Base-by-base conservation (phyloP, 768 basidiomycete genomes). In the Lactarius hengduanensis region DNA sequence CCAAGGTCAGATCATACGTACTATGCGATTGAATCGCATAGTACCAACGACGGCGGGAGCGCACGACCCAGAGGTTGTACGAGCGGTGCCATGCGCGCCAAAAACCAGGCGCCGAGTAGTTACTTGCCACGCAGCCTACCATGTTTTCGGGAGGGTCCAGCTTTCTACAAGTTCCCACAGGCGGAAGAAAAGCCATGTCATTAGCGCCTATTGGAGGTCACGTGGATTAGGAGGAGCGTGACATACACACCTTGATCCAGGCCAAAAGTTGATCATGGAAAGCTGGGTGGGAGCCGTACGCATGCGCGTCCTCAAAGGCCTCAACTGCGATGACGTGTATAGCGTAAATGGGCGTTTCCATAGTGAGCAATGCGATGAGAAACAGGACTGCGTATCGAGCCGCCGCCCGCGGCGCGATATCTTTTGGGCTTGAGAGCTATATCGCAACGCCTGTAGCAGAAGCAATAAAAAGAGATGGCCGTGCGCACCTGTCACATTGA, bases 281-380 rank as follows among this genome's bases (percentile, higher is more conserved):
- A 98, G 82, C 74, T 98, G 83, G 9, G 88, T 84, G 0, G 94
- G 89, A 0, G 86, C 84, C 71, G 88, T 84, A 98, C 2, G 91
- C 91, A 55, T 84, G 85, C 0, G 83, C 80, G 69, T 96, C 93
- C 76, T 98, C n/a, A n/a, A n/a, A n/a, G n/a, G n/a, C n/a, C n/a
- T n/a, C 98, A 79, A 98, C 96, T 2, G 96, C 96, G 22, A 96
- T 93, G 34, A 97, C 90, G 72, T 97, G 94, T 90, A 98, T 97
- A 75, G 84, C 93, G 74, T 99, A 96, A 43, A 96, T 81, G 45
- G 96, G 84, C 57, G 89, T 77, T 76, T 98, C 97, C 92, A 98
- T 96, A 4, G 88, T 91, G 40, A 96, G 72, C 18, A 94, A 75
- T 66, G 84, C 89, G 55, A 80, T 73, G 5, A 89, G 57, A 75